Base-by-base conservation (phyloP, 192 early-diverging fungal species). In the Coemansia sp. region DNA sequence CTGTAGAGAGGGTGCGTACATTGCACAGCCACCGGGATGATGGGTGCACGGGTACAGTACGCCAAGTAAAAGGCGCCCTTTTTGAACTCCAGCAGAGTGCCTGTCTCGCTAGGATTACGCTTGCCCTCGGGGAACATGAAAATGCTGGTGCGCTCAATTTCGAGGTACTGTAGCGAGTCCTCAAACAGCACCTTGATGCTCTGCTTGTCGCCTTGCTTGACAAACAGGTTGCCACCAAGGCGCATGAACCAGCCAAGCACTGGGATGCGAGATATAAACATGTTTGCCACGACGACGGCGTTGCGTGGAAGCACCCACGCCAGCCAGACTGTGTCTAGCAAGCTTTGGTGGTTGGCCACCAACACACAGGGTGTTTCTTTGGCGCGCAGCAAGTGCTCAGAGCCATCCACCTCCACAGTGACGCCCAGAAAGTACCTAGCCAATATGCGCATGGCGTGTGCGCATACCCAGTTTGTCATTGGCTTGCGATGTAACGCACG, bases 41-140 rank as follows among this genome's bases (percentile, higher is more conserved):
- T 89, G 16, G 96, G 96, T 0, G 92, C 87, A 18, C 83, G 81
- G 1, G 90, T 88, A 74, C 93, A 92, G 59, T 92, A 89, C 10
- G 96, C 94, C 67, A 96, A 72, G 50, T 96, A 92, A 79, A 98
- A 98, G 8, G 93, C 96, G 10, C 96, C 96, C 85, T 96, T 98
- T 79, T 98, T 98, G 77, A 98, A 96, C 7, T 92, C 93, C 42
- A 96, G 77, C 55, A 98, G 60, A 50, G 89, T 65, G 36, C 88
- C 85, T 31, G 86, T 84, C n/a, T 76, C 72, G 38, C 88, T 86
- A 63, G 86, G 88, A 16, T 90, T 90, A 53, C 94, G 90, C 16
- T 90, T 95, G 53, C 94, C 96, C 79, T 96, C 94, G 51, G 94
- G 94, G 71, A 91, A 98, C 71, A 98, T 91, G 67, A 88, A 91